Evolutionary conservation across 352 stramenopile genomes (phyloP), one percentile per base, ranked within the genome.

Genomic region (Phytophthora hibernalis): DNA sequence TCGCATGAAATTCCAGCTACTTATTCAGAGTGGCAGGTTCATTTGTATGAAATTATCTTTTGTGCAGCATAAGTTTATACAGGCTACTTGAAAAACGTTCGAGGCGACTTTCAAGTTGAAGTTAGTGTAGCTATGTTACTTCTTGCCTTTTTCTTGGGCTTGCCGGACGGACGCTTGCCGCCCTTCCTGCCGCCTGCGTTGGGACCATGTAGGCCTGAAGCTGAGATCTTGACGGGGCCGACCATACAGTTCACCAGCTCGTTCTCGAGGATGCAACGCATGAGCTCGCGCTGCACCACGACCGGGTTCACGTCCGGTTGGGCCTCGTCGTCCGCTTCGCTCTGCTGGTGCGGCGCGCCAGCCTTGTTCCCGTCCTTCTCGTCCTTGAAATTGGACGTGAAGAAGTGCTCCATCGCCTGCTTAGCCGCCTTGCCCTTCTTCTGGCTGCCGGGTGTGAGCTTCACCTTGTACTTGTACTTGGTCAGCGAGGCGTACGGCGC

Each of bases 391-490:
- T 88, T 92, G 7, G 75, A 87, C 20, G 76, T 56, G 26, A 93
- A 80, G 43, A 96, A 95, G 44, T 93, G 80, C 47, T 97, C 92
- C 67, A 97, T 84, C 10, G 83, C 85, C 61, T 92, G 77, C 74
- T 97, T 96, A 16, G 79, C 86, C 1, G 90, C 89, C 69, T 97
- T 98, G 64, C 93, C 93, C 68, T 96, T 97, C 83, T 97, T 98
- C 58, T 91, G 77, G 43, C 68, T 82, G 11, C 93, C 93, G 0
- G 93, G 93, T 0, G 85, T 91, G 18, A 98, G 70, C 77, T 98
- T 98, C 35, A 98, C 88, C 70, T 95, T 94, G 79, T 97, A 97
- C 66, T 97, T 97, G 74, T 89, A 97, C 66, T 92, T 91, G 43
- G 74, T 76, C 61, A 98, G 70, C 40, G 85, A 85, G 16, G 83